phyloP scores from a whole-genome alignment of 306 rosid species.

The Cicer arietinum region DNA sequence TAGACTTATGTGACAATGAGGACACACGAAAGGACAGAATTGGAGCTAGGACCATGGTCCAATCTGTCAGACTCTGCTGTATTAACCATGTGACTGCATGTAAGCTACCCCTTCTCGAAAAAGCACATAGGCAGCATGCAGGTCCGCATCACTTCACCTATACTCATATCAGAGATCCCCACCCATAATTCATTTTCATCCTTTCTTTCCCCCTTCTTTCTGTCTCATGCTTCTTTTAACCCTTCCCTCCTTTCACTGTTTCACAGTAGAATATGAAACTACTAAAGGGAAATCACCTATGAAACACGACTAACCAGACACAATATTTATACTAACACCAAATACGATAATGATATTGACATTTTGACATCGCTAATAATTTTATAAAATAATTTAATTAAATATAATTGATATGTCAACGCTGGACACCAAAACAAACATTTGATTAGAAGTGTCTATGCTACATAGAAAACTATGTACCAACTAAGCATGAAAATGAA shows the following conservation, averaged over 20 bases:
- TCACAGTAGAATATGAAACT: conserved; percentile 16
- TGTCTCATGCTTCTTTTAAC: conserved; percentile 25
- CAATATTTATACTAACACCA: too few relatives aligned
- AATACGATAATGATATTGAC: too few relatives aligned
- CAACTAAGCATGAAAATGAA: conserved; percentile 21
- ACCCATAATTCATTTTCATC: conserved; percentile 36
- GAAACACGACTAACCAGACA: too few relatives aligned
- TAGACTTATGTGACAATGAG: conserved; percentile 44
- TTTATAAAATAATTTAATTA: too few relatives aligned
- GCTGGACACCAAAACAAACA: too few relatives aligned
- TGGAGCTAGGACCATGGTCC: conserved; percentile 56
- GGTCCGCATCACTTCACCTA: conserved; percentile 37
- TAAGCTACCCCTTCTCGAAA: conserved; percentile 49
- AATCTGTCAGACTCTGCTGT: conserved; percentile 62
- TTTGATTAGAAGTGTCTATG: too few relatives aligned
- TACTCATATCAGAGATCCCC: conserved; percentile 32
- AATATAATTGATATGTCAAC: too few relatives aligned
- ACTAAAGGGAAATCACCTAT: background rate
- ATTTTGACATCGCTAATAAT: too few relatives aligned
- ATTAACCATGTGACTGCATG: conserved; percentile 65
- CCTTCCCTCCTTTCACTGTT: background rate
- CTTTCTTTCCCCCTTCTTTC: background rate
- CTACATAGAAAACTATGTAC: background rate
- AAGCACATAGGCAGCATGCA: conserved; percentile 33
- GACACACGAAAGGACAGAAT: conserved; percentile 47